Conservation (phyloP, 805 yeast species). For the Starmerella stellata region DNA sequence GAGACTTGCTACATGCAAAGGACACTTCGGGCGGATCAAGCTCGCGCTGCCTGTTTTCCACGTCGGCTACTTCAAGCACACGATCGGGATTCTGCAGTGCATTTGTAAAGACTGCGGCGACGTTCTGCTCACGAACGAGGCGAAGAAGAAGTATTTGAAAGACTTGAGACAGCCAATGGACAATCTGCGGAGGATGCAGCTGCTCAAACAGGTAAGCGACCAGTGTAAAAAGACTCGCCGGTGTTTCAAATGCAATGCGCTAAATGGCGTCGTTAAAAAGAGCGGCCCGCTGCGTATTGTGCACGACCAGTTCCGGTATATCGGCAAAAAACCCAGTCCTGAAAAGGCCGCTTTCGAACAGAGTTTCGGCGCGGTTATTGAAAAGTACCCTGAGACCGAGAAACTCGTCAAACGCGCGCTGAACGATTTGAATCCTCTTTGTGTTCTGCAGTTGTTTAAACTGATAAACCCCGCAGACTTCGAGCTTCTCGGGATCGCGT, state of each 20-base stretch:
- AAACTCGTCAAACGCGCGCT: constrained; percentile 68
- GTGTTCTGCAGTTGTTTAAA: constrained; percentile 71
- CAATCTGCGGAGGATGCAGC: constrained; percentile 78
- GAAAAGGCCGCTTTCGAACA: constrained; percentile 78
- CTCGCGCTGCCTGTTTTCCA: constrained; percentile 93
- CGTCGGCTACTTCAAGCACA: constrained; percentile 88
- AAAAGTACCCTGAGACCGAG: constrained; percentile 72
- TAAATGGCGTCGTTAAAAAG: constrained; percentile 93
- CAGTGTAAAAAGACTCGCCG: constrained; percentile 92
- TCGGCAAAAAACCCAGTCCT: constrained; percentile 71
- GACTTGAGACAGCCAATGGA: constrained; percentile 82
- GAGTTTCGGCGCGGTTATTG: constrained; percentile 59
- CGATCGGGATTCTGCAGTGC: constrained; percentile 70
- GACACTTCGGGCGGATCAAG: constrained; percentile 91
- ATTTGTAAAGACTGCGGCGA: constrained; percentile 81
- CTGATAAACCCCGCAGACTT: constrained; percentile 75
- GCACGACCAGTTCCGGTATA: constrained; percentile 90
- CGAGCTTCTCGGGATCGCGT: constrained; percentile 78
- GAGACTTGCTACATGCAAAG: constrained; percentile 82
- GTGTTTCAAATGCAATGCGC: constrained; percentile 56
- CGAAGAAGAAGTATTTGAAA: constrained; percentile 47
- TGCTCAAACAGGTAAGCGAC: constrained; percentile 62
- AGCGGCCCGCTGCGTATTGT: constrained; percentile 92
- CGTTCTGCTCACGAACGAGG: constrained; percentile 52
- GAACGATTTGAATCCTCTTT: constrained; percentile 87